phyloP scores from a whole-genome alignment of 1,284 basidiomycete species.

The Ganoderma lucidum region DNA sequence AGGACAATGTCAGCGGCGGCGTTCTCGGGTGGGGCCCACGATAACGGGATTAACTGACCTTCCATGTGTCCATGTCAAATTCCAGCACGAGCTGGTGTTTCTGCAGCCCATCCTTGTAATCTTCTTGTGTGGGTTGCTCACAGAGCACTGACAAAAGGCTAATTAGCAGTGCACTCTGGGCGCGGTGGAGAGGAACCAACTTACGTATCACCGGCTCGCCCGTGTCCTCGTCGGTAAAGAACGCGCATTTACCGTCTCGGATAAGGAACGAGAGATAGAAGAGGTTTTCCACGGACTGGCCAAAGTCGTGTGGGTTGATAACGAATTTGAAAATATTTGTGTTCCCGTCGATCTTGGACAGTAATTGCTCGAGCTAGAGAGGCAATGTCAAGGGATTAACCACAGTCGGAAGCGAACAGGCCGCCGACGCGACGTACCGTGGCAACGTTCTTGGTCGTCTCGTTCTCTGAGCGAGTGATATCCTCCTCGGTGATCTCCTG shows the following conservation, averaged over 20 bases:
- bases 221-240: constrained; percentile 63
- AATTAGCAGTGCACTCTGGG: background rate
- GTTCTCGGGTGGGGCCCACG: background rate
- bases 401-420: background rate
- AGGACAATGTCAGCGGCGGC: background rate
- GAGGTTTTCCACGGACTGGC: constrained; percentile 92
- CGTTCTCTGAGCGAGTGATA: constrained; percentile 79
- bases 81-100: constrained; percentile 89
- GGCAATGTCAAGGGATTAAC: background rate
- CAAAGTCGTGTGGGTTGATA: constrained; percentile 87
- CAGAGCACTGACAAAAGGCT: constrained; percentile 56
- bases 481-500: constrained; percentile 82
- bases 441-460: constrained; percentile 82
- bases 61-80: constrained; percentile 85
- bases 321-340: constrained; percentile 87
- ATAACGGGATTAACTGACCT: constrained; percentile 53
- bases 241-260: constrained; percentile 80
- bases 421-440: constrained; percentile 50
- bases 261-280: constrained; percentile 94
- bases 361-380: constrained; percentile 61
- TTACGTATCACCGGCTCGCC: constrained; percentile 81
- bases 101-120: constrained; percentile 68
- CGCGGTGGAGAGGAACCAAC: constrained; percentile 33
- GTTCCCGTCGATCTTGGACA: constrained; percentile 53
- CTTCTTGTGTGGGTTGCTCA: constrained; percentile 68